Evolutionary conservation across 164 flowering plant genomes (phyloP).

Genomic region (Berberis vulgaris): DNA sequence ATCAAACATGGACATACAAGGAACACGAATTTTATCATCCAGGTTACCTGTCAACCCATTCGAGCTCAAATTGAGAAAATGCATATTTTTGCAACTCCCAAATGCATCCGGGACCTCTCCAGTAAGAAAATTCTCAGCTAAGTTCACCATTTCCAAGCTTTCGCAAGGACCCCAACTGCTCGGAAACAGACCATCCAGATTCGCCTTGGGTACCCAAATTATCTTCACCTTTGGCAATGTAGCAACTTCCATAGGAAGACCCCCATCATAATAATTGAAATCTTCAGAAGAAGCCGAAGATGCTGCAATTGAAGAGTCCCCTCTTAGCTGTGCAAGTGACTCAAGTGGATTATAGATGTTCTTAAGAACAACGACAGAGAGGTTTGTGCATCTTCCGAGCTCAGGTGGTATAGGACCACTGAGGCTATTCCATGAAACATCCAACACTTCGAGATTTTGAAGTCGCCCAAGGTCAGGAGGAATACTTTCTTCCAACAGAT

Average conservation of each 20-base stretch:
- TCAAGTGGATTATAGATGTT: slow-evolving; percentile 42
- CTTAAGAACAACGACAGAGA: slow-evolving; percentile 60
- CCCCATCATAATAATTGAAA: slow-evolving; percentile 61
- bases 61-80: slow-evolving; percentile 53
- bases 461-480: slow-evolving; percentile 59
- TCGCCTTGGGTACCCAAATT: slow-evolving; percentile 76
- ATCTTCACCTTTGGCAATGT: slow-evolving; percentile 60
- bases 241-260: slow-evolving; percentile 46
- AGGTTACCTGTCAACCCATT: slow-evolving; percentile 54
- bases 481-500: slow-evolving; percentile 44
- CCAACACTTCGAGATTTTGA: slow-evolving; percentile 51
- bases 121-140: slow-evolving; percentile 48
- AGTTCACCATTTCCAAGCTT: slow-evolving; percentile 66
- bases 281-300: slow-evolving; percentile 34
- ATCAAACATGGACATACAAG: slow-evolving; percentile 70
- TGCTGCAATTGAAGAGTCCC: slow-evolving; percentile 10
- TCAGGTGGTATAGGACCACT: slow-evolving; percentile 40
- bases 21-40: slow-evolving; percentile 38
- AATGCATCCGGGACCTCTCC: slow-evolving; percentile 44
- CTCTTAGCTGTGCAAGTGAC: not conserved
- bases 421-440: slow-evolving; percentile 63
- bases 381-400: slow-evolving; percentile 36
- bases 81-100: slow-evolving; percentile 47
- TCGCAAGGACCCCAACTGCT: slow-evolving; percentile 63
- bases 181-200: slow-evolving; percentile 49